phyloP scores from a whole-genome alignment of 768 basidiomycete genomes.

The Porpolomopsis calyptriformis region DNA sequence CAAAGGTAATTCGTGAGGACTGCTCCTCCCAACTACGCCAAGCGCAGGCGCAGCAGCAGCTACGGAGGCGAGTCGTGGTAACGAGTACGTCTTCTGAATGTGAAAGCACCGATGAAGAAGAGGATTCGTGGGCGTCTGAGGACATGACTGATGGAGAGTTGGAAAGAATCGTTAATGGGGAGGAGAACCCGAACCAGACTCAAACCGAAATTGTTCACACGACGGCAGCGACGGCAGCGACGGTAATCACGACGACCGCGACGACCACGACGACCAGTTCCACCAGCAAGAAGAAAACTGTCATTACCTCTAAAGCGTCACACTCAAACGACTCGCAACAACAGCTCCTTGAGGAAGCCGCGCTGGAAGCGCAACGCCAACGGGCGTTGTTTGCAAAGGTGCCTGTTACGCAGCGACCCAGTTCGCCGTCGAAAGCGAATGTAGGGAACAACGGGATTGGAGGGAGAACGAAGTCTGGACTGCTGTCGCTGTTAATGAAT shows the following conservation, averaged over 20 bases:
- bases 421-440: slow-evolving; percentile 39
- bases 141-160: slow-evolving; percentile 29
- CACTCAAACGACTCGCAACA: too few relatives aligned
- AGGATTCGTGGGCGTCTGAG: slow-evolving; percentile 51
- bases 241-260: background rate
- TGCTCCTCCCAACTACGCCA: background rate
- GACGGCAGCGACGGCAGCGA: background rate
- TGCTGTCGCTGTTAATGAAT: slow-evolving; percentile 61
- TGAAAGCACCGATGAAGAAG: slow-evolving; percentile 20
- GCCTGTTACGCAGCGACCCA: slow-evolving; percentile 42
- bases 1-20: background rate
- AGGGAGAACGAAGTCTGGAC: slow-evolving; percentile 33
- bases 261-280: background rate
- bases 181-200: background rate
- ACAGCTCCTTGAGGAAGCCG: slow-evolving; percentile 35
- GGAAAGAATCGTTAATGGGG: slow-evolving; percentile 1
- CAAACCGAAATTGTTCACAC: background rate
- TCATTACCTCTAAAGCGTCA: too few relatives aligned
- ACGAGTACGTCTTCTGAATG: slow-evolving; percentile 11
- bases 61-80: slow-evolving; percentile 13
- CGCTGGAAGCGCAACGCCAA: slow-evolving; percentile 50
- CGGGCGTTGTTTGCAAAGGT: slow-evolving; percentile 67
- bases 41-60: background rate
- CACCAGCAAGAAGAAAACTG: slow-evolving; percentile 12
- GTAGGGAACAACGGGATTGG: background rate